These are phyloP conservation scores for Iberis pinnata DNA, from an alignment of 345 rosid species.

Conservation along the genomic window DNA sequence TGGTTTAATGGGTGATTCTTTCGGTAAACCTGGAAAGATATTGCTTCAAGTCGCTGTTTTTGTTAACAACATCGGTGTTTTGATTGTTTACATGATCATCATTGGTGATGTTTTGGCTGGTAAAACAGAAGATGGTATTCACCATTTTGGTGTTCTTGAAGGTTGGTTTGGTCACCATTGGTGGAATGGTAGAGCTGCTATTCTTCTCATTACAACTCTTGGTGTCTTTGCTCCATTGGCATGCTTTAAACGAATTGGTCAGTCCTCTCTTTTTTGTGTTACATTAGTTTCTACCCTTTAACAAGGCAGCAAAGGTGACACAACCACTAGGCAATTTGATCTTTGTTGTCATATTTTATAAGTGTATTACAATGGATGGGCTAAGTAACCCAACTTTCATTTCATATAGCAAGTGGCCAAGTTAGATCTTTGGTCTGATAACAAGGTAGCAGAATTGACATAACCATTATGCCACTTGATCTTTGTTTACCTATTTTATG, in stretches of 20 bases:
- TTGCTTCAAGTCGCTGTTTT: constrained; percentile 62
- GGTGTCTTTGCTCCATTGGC: constrained; percentile 71
- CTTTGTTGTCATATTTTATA: no score
- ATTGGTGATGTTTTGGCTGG: constrained; percentile 86
- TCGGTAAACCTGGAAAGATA: constrained; percentile 61
- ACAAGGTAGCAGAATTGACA: no score
- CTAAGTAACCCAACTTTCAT: no score
- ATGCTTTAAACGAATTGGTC: constrained; percentile 78
- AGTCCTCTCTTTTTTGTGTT: constrained; percentile 8
- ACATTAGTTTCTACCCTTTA: no score
- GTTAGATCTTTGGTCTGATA: no score
- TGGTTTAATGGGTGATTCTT: constrained; percentile 80
- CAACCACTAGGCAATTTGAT: no score
- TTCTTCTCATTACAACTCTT: constrained; percentile 65
- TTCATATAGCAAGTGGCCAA: no score
- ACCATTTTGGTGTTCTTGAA: constrained; percentile 78
- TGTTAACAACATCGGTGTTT: constrained; percentile 75
- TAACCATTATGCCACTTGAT: no score
- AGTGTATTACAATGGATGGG: no score
- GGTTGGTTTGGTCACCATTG: constrained; percentile 86
- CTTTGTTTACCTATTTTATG: no score
- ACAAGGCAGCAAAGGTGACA: no score
- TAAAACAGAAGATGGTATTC: constrained; percentile 66
- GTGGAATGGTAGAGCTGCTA: constrained; percentile 66
- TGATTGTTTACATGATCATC: constrained; percentile 90